Conservation (phyloP, 371 early-diverging fungal species). For the Apophysomyces sp. region DNA sequence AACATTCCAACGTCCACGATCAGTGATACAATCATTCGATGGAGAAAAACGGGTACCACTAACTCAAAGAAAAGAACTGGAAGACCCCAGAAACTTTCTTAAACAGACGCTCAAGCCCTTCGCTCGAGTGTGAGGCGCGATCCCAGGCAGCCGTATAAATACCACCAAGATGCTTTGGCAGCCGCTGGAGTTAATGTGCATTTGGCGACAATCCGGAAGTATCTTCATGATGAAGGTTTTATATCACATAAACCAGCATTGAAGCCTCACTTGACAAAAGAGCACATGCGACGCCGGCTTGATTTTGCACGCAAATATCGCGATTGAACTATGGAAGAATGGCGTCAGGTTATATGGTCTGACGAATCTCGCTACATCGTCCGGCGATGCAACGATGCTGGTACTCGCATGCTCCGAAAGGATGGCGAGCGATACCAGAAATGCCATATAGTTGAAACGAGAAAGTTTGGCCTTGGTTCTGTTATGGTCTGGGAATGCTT, state of each 20-base stretch:
- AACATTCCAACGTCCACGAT: neutral
- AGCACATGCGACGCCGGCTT: neutral
- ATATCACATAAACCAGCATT: too few relatives aligned
- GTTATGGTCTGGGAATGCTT: slow-evolving; percentile 3
- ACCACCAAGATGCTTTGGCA: neutral
- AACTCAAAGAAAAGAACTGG: neutral
- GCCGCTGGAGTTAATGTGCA: neutral
- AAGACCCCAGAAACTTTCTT: neutral
- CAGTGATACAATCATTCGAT: neutral
- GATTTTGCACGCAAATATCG: neutral
- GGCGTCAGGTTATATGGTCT: neutral
- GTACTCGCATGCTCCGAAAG: neutral
- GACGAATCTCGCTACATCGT: neutral
- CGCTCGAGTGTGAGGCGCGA: neutral
- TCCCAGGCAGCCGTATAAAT: neutral
- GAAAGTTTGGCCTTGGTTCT: neutral
- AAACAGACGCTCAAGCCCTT: neutral
- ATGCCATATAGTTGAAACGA: neutral
- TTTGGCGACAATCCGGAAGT: neutral
- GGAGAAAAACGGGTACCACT: neutral
- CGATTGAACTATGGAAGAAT: neutral
- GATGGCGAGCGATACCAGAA: neutral
- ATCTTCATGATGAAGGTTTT: neutral
- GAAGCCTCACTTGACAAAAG: too few relatives aligned
- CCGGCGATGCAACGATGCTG: neutral